Base-by-base conservation (phyloP, 2,329 filamentous ascomycete genomes). In the Alternaria panax region DNA sequence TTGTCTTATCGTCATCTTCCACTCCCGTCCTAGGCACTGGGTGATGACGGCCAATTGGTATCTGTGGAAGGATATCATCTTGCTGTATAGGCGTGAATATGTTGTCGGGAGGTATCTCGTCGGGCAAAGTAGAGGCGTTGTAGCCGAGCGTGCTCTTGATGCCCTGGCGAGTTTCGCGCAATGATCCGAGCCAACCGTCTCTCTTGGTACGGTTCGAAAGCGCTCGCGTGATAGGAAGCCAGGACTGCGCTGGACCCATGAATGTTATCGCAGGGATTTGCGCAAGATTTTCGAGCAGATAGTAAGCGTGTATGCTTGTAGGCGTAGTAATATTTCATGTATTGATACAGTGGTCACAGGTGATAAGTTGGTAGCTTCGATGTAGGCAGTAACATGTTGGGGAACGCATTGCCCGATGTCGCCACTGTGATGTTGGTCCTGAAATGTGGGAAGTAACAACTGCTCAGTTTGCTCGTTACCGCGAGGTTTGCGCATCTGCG, bases 11-110 rank as follows among this genome's bases (percentile, higher is more conserved):
- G 34, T 72, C 67, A 52, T 80, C 76, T 32, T 81, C 79, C 6
- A 78, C 69, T 1, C 79, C 79, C 20, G 66, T 72, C 7, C 71
- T 69, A 9, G 78, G 68, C 0, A 80, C 78, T 9, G 81, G 81
- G 58, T 83, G 81, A 42, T 79, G 74, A 5, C 65, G 57, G 11
- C 74, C 69, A 22, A 75, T 74, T 0, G 75, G 70, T 12, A 83
- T 74, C 48, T 82, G 79, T 0, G 76, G 66, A 2, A 80, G 76
- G 25, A 81, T 80, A 6, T 73, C 68, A 55, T 79, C 78, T 25
- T 67, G 72, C 14, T 76, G 76, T 51, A 83, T 81, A 0, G 78
- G 70, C 5, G 74, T 70, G 61, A 83, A 83, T 41, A 83, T 75
- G 56, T 75, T 75, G 60, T 74, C 71, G 1, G 63, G 60, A 2